Conservation (phyloP, 2,329 filamentous ascomycete species). For the Grosmannia serpens region DNA sequence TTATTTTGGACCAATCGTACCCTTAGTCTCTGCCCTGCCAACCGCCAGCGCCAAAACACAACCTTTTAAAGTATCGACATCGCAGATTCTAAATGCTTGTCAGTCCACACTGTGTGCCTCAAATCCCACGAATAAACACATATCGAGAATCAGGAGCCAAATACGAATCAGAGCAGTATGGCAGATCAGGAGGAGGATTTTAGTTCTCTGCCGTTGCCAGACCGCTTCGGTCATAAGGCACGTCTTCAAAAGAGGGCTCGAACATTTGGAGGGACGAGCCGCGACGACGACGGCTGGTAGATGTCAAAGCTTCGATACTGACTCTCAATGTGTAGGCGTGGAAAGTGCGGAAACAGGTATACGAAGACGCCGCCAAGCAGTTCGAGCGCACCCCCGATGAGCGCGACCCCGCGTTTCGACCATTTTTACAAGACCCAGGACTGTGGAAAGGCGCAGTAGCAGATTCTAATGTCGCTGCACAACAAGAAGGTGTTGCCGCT, state of each 20-base stretch:
- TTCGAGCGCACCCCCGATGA: constrained; percentile 82
- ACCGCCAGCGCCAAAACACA: background rate
- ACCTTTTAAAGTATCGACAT: background rate
- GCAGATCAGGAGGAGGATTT: constrained; percentile 77
- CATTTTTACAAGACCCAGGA: constrained; percentile 73
- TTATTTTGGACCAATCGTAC: background rate
- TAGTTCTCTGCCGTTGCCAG: constrained; percentile 62
- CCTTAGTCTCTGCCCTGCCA: background rate
- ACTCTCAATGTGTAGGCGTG: constrained; percentile 48
- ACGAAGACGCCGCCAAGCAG: constrained; percentile 81
- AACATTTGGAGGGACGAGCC: background rate
- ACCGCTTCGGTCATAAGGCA: constrained; percentile 77
- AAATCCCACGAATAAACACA: background rate
- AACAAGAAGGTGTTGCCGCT: constrained; percentile 81
- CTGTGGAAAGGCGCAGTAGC: constrained; percentile 88
- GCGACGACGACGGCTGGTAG: background rate
- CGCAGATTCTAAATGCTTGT: background rate
- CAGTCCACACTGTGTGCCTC: background rate
- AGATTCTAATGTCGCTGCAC: constrained; percentile 93
- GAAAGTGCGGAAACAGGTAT: constrained; percentile 93
- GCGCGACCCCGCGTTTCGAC: constrained; percentile 71
- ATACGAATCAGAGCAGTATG: constrained; percentile 35
- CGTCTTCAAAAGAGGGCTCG: constrained; percentile 5
- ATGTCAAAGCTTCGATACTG: background rate
- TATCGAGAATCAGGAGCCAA: background rate